Evolutionary conservation across 1,284 basidiomycete species (phyloP).

Genomic region (Trichosporon sp.): DNA sequence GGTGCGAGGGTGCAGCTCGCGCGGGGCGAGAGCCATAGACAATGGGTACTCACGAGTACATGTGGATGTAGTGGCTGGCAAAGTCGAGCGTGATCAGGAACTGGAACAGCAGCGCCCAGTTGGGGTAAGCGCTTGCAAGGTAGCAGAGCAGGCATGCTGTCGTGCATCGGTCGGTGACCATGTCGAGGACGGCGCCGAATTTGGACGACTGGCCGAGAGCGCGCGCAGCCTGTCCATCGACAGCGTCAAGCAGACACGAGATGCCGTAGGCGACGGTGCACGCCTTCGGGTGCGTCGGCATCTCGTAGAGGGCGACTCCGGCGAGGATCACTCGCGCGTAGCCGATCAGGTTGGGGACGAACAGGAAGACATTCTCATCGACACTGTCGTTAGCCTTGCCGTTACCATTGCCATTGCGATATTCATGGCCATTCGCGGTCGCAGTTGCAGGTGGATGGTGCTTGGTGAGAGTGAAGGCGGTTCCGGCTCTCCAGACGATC

Average conservation of each 20-base stretch:
- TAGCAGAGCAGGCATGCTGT: conserved; percentile 93
- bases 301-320: conserved; percentile 81
- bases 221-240: conserved; percentile 92
- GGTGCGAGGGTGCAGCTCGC: neutral
- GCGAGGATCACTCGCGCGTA: conserved; percentile 90
- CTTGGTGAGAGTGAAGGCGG: neutral
- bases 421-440: too few relatives aligned
- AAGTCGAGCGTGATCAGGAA: conserved; percentile 96
- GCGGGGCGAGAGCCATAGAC: neutral
- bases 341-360: conserved; percentile 94
- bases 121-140: conserved; percentile 69
- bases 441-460: neutral
- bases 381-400: conserved; percentile 17
- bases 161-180: conserved; percentile 99
- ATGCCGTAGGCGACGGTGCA: conserved; percentile 86
- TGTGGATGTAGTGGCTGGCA: conserved; percentile 98
- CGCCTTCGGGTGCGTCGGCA: conserved; percentile 89
- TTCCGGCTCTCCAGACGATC: neutral
- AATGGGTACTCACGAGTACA: conserved; percentile 77
- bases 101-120: conserved; percentile 79
- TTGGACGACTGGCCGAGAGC: conserved; percentile 83
- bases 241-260: conserved; percentile 91
- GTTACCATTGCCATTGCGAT: neutral
- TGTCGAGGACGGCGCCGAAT: conserved; percentile 96
- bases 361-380: conserved; percentile 86